Conservation (phyloP, 176 grass and related monocot genomes). For the Zea luxurians region DNA sequence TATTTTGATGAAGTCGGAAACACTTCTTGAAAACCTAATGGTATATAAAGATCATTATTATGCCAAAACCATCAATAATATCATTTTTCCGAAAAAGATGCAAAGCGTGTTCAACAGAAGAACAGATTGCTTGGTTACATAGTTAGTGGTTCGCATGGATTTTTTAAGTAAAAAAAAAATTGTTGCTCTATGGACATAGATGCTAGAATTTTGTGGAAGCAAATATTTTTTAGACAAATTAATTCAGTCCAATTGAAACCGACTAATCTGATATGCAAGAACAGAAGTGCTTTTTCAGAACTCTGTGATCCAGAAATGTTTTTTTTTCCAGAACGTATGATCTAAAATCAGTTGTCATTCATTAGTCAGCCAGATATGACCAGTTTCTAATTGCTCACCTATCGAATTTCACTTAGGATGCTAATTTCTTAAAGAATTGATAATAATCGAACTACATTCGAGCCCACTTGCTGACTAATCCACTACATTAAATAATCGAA, state of each 20-base stretch:
- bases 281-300: neutral
- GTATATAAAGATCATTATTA: neutral
- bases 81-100: neutral
- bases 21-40: conserved; percentile 11
- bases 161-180: neutral
- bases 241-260: neutral
- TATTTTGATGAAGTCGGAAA: neutral
- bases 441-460: neutral
- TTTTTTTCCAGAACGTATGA: neutral
- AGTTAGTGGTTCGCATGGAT: neutral
- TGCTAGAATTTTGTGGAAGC: neutral
- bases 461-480: neutral
- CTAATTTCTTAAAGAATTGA: neutral
- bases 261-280: neutral
- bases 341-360: neutral
- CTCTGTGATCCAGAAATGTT: neutral
- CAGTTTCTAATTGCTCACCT: neutral
- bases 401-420: neutral
- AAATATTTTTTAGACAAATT: neutral
- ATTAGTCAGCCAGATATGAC: neutral
- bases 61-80: neutral
- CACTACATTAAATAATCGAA: neutral
- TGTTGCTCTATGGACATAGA: neutral
- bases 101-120: neutral
- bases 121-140: neutral